Percentiles rank a stretch among this genome's conserved stretches.
Evolutionary conservation across 129 eudicot genomes (phyloP).

Genomic region (Chrysanthemum lavandulifolium): DNA sequence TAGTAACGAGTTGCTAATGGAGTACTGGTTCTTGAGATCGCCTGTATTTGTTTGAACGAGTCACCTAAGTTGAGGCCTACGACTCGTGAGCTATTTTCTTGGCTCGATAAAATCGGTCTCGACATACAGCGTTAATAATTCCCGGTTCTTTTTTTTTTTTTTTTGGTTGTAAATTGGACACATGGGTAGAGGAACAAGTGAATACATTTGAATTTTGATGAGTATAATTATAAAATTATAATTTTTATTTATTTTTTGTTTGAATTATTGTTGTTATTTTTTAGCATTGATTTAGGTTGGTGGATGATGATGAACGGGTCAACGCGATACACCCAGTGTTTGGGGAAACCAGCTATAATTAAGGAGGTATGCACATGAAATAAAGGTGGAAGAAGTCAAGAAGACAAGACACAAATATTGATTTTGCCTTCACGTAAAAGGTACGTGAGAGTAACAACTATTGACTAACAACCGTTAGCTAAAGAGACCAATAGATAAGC

Average conservation of each 20-base stretch:
- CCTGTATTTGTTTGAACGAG: conserved; percentile 60
- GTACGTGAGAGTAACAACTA: too few species aligned
- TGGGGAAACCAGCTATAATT: neutral
- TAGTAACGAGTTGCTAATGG: conserved; percentile 37
- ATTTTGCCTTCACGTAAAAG: too few species aligned
- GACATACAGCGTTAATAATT: neutral
- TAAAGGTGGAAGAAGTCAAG: too few species aligned
- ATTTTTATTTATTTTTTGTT: too few species aligned
- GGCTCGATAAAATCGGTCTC: conserved; percentile 50
- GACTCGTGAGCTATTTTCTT: conserved; percentile 49
- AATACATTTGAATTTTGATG: neutral
- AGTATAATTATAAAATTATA: neutral
- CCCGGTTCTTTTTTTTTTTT: neutral
- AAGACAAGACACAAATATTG: too few species aligned
- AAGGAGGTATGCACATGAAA: too few species aligned
- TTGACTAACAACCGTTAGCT: too few species aligned
- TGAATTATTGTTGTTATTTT: too few species aligned
- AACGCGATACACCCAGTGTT: neutral
- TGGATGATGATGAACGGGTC: too few species aligned
- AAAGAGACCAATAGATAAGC: too few species aligned
- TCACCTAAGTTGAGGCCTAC: conserved; percentile 62
- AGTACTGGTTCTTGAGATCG: conserved; percentile 49
- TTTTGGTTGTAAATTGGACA: conserved; percentile 21
- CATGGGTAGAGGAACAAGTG: neutral
- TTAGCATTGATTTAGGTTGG: too few species aligned